These are phyloP conservation scores for Crucihimalaya himalaica DNA, from an alignment of 345 rosid genomes.

Conservation along the genomic window DNA sequence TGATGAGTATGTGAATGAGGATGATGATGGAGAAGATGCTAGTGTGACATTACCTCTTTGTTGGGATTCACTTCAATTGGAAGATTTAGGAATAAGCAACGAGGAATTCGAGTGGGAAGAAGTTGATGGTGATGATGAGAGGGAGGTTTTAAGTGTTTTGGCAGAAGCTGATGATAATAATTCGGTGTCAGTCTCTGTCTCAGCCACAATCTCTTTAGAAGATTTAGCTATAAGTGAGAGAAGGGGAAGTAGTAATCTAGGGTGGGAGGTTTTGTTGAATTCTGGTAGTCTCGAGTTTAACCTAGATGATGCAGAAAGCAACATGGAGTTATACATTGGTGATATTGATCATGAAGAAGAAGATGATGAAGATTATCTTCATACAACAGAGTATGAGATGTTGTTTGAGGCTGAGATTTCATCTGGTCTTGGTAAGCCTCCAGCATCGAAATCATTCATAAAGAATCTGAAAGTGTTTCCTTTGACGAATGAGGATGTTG, in stretches of 20 bases:
- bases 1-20: conserved; percentile 48
- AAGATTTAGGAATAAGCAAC: conserved; percentile 53
- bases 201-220: conserved; percentile 57
- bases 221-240: conserved; percentile 59
- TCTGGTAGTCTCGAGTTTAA: conserved; percentile 57
- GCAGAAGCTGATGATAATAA: conserved; percentile 59
- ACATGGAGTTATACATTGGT: conserved; percentile 47
- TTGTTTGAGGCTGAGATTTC: conserved; percentile 72
- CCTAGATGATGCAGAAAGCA: conserved; percentile 54
- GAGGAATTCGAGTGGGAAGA: conserved; percentile 98
- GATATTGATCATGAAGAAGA: conserved; percentile 8
- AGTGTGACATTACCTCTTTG: conserved; percentile 55
- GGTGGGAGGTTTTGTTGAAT: conserved; percentile 84
- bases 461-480: conserved; percentile 57
- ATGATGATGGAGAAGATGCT: conserved; percentile 51
- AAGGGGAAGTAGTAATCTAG: conserved; percentile 47
- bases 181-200: conserved; percentile 57
- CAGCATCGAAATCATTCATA: conserved; percentile 67
- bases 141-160: conserved; percentile 61
- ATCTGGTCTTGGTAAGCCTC: conserved; percentile 56
- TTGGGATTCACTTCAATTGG: conserved; percentile 82
- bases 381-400: conserved; percentile 69
- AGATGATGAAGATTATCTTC: conserved; percentile 54
- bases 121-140: conserved; percentile 69
- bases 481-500: conserved; percentile 55